Evolutionary conservation across 2,329 filamentous ascomycete genomes (phyloP).

Genomic region (Hymenoscyphus repandus): DNA sequence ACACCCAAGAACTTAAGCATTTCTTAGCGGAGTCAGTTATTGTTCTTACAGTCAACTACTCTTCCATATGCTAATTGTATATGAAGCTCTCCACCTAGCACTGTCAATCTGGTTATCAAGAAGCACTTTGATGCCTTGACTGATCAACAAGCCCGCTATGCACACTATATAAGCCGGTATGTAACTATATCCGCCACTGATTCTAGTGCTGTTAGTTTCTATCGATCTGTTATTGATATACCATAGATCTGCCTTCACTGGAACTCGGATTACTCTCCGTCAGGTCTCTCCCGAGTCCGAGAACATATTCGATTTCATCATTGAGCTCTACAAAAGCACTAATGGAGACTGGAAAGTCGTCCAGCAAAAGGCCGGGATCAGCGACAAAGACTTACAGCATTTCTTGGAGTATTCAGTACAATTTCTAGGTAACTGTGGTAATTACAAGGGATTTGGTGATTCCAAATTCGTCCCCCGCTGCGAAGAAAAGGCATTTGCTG

Average conservation of each 20-base stretch:
- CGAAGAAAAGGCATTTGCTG: constrained; percentile 55
- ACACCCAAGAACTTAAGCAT: constrained; percentile 58
- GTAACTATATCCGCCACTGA: constrained; percentile 15
- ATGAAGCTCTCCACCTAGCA: constrained; percentile 64
- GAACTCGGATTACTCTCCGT: constrained; percentile 71
- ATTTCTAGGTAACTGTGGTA: constrained; percentile 72
- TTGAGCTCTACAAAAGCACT: constrained; percentile 61
- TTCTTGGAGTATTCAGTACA: constrained; percentile 75
- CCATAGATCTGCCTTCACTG: constrained; percentile 66
- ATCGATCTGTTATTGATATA: not conserved
- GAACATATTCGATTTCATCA: constrained; percentile 74
- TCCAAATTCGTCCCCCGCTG: constrained; percentile 77
- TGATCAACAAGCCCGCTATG: constrained; percentile 80
- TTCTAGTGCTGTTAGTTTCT: not conserved
- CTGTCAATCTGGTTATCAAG: constrained; percentile 85
- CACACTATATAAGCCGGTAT: constrained; percentile 81
- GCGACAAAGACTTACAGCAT: constrained; percentile 55
- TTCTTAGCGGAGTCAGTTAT: constrained; percentile 68
- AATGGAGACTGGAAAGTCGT: constrained; percentile 68
- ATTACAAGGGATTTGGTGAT: constrained; percentile 85
- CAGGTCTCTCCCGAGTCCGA: constrained; percentile 80
- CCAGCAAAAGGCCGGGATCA: constrained; percentile 58
- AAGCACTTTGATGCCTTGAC: constrained; percentile 80
- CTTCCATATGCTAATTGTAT: not conserved
- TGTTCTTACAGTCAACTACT: not conserved